Percentiles rank a stretch among this genome's conserved stretches.
phyloP scores from a whole-genome alignment of 768 basidiomycete species.

The Pleurotus tuoliensis region DNA sequence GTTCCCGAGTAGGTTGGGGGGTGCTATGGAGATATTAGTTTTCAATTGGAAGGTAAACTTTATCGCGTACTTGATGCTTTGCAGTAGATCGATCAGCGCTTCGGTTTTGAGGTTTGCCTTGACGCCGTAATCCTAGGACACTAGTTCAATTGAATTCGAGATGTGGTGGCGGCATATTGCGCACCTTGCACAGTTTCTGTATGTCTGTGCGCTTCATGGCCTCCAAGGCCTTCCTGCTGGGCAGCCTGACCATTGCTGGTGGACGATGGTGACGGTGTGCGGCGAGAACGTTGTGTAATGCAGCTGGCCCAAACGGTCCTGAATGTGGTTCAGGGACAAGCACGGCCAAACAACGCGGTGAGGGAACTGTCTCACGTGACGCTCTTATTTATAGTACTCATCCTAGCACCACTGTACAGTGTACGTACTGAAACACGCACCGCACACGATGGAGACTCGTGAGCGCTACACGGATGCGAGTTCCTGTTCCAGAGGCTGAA shows the following conservation, averaged over 20 bases:
- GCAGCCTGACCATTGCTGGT: slow-evolving; percentile 35
- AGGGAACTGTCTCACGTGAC: not conserved
- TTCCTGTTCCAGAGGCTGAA: no score
- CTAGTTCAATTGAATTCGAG: slow-evolving; percentile 11
- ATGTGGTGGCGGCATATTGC: not conserved
- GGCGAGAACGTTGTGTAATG: not conserved
- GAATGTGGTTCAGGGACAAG: slow-evolving; percentile 9
- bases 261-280: not conserved
- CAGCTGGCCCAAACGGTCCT: not conserved
- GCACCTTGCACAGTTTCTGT: slow-evolving; percentile 72
- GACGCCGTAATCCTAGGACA: slow-evolving; percentile 66
- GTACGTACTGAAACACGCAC: no score
- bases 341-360: slow-evolving; percentile 3
- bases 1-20: slow-evolving; percentile 15
- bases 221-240: slow-evolving; percentile 38
- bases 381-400: not conserved
- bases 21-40: slow-evolving; percentile 19
- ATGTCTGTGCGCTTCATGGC: slow-evolving; percentile 42
- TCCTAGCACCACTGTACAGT: no score
- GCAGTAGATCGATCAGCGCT: slow-evolving; percentile 69
- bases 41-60: slow-evolving; percentile 9
- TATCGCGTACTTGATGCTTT: slow-evolving; percentile 43
- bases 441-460: no score
- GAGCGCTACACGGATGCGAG: no score
- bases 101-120: slow-evolving; percentile 82